Base-by-base conservation (phyloP, 495 filamentous ascomycete genomes). In the Hypomontagnella monticulosa region DNA sequence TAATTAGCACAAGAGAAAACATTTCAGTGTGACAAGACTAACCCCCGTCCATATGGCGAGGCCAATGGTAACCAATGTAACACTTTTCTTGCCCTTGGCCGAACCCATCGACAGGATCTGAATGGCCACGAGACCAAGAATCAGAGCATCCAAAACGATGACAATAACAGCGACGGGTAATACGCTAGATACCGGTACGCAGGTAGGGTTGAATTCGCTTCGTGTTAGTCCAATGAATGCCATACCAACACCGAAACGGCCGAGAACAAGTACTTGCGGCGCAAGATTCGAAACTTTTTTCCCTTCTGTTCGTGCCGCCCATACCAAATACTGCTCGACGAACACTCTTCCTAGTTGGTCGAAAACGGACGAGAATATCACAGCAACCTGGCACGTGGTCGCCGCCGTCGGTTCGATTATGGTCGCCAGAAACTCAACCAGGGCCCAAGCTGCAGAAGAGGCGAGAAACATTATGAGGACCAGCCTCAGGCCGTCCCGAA, bases 401-500 rank as follows among this genome's bases (percentile, higher is more conserved):
- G 77, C 61, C 4, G 78, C 75, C 10, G 71, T 73, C 8, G 75
- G 57, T 32, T 82, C 71, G 67, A 86, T 74, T 19, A 84, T 67
- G 18, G 81, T 74, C 1, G 79, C 67, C 48, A 81, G 67, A 56
- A 86, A 85, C 54, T 80, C 79, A 68, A 78, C 61, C 16, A 79
- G 70, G 41, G 81, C 82, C 83, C 83, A 86, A 73, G 81, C 75
- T 48, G 79, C 79, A 27, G 78, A 74, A 58, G 78, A 80, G 8
- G 78, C 48, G 58, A 85, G 75, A 69, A 86, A 86, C 48, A 77
- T 62, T 66, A 81, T 69, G 83, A 86, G 83, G 83, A 81, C 83
- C 83, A 86, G 83, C 83, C 83, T 86, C 83, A 78, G 79, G 80
- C 83, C 80, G 79, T 86, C 83, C 77, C 79, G 73, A 67, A 84